Evolutionary conservation across 768 basidiomycete genomes (phyloP).

Genomic region (Lenzites betulinus): DNA sequence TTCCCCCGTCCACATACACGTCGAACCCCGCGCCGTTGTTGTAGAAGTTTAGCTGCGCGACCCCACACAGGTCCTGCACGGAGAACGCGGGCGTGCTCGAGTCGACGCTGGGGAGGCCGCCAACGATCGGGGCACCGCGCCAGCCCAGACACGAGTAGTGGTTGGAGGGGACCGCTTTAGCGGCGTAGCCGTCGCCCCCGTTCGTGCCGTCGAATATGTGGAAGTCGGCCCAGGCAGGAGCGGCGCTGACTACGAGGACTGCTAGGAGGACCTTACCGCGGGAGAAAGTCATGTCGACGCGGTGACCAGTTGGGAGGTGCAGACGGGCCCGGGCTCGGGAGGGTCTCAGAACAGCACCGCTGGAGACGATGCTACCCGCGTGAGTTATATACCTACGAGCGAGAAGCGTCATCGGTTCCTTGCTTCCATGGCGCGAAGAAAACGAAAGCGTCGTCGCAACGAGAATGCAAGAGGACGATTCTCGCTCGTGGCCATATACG

Average conservation of each 20-base stretch:
- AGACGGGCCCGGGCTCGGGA: too few species aligned
- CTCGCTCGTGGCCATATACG: too few species aligned
- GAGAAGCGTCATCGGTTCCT: too few species aligned
- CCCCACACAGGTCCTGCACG: background rate
- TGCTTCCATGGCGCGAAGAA: too few species aligned
- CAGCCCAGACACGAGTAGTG: background rate
- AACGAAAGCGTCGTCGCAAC: too few species aligned
- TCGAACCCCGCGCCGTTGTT: slow-evolving; percentile 1
- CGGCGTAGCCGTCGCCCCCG: background rate
- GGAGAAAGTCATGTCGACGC: background rate
- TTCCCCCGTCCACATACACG: background rate
- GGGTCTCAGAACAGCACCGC: too few species aligned
- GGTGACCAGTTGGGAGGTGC: background rate
- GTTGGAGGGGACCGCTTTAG: slow-evolving; percentile 1
- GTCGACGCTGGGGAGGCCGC: background rate
- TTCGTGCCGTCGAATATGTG: background rate
- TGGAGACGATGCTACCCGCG: too few species aligned
- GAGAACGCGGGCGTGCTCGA: background rate
- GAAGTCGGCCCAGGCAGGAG: background rate
- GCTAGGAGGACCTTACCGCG: background rate
- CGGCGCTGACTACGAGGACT: background rate
- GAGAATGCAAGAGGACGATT: too few species aligned
- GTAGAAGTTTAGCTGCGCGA: slow-evolving; percentile 3
- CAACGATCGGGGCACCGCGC: background rate
- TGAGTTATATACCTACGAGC: too few species aligned